Evolutionary conservation across 352 stramenopile species (phyloP), one percentile per base, ranked within the genome.

Genomic region (Phytopythium sindhum): DNA sequence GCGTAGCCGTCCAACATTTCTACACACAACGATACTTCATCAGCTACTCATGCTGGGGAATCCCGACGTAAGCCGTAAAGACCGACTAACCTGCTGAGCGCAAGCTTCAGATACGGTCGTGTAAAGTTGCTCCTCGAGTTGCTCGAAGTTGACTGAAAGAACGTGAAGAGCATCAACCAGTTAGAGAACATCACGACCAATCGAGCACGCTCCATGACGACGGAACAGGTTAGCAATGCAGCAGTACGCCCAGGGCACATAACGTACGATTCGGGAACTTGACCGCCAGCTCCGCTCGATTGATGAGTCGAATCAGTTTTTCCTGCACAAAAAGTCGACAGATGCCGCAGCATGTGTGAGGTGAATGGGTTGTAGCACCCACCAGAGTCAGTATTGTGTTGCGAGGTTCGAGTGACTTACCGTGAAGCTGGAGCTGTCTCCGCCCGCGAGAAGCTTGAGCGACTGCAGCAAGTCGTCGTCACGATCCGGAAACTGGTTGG

Each of bases 401-500:
- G 6, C n/a, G 15, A 50, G 23, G 21, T 26, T 5, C 1, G 8
- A 62, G 11, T 19, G 26, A 28, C 61, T 14, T 64, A 92, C 84
- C 74, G 76, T 94, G 53, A 96, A 96, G 56, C 74, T 81, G 14
- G 77, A 47, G 70, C 87, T 96, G 37, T 89, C 79, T 47, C 87
- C 87, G 15, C 77, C 80, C 1, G 86, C 84, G 28, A 96, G 71
- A 41, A 90, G 72, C 67, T 84, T 79, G 11, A 96, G 68, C 1
- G 84, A 81, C 23, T 64, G 67, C 50, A 96, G 51, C 56, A 96
- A 60, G 61, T 96, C 87, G 45, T 93, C 84, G 50, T 96, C 87
- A 42, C 87, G 77, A 47, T 96, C 86, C 2, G 82, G 84, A 44
- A 91, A 96, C 67, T 96, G 87, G 39, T 90, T 94, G 1, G 84